Evolutionary conservation across 345 rosid genomes (phyloP).

Genomic region (Eucalyptus sp.): DNA sequence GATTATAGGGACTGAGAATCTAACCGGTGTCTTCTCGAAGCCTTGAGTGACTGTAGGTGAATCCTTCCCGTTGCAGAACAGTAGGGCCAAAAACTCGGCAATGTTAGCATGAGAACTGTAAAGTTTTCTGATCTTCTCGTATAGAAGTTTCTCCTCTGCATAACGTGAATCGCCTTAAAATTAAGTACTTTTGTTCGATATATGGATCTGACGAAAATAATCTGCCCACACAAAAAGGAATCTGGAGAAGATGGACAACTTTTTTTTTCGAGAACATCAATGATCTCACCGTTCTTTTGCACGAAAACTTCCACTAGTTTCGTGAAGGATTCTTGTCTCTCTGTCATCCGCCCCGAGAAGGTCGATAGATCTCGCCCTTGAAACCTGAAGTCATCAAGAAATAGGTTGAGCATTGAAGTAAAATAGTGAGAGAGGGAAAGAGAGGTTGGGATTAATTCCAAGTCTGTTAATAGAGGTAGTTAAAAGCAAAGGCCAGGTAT

Average conservation of each 20-base stretch:
- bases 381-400: background rate
- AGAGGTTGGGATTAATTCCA: too few relatives aligned
- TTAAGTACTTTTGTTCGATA: background rate
- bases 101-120: background rate
- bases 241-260: background rate
- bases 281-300: background rate
- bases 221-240: background rate
- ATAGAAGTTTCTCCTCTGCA: background rate
- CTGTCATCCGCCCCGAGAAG: rapidly evolving
- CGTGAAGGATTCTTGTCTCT: background rate
- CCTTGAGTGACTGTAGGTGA: too few relatives aligned
- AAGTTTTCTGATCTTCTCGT: background rate
- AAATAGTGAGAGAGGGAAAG: background rate
- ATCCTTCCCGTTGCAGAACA: too few relatives aligned
- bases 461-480: too few relatives aligned
- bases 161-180: background rate
- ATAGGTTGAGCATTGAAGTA: background rate
- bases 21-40: too few relatives aligned
- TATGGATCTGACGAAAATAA: background rate
- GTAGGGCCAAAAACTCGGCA: background rate
- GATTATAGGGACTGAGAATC: too few relatives aligned
- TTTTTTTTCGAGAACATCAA: background rate
- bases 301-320: background rate
- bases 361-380: background rate
- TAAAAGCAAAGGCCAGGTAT: background rate